Evolutionary conservation across 176 grass and related monocot genomes (phyloP).

Genomic region (Carex cristatella): DNA sequence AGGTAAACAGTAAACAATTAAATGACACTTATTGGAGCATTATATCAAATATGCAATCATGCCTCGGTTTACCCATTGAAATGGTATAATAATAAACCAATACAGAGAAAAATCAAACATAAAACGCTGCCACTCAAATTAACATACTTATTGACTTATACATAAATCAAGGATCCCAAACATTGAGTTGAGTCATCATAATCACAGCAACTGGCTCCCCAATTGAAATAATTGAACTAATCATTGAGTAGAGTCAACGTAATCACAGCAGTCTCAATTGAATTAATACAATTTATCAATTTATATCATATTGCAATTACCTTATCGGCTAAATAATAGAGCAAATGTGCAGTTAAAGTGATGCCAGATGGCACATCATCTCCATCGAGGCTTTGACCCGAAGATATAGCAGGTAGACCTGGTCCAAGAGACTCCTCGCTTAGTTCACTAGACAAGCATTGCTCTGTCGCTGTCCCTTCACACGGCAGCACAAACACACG

Average conservation of each 20-base stretch:
- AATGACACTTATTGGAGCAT: neutral
- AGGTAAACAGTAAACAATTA: slow-evolving; percentile 18
- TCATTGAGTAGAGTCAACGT: neutral
- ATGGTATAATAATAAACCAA: neutral
- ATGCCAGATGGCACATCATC: slow-evolving; percentile 74
- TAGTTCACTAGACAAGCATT: slow-evolving; percentile 51
- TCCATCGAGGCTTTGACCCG: slow-evolving; percentile 58
- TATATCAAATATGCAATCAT: neutral
- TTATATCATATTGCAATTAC: slow-evolving; percentile 26
- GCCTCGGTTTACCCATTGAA: neutral
- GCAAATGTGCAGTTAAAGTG: slow-evolving; percentile 79
- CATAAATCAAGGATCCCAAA: neutral
- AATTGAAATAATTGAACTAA: neutral
- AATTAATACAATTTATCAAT: neutral
- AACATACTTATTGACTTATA: neutral
- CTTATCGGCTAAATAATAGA: slow-evolving; percentile 91
- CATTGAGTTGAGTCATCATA: neutral
- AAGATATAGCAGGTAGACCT: slow-evolving; percentile 66
- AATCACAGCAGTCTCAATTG: neutral
- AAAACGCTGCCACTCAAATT: neutral
- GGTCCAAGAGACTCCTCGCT: slow-evolving; percentile 76
- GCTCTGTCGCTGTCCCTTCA: slow-evolving; percentile 69
- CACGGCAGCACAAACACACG: slow-evolving; percentile 76
- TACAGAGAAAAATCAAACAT: neutral
- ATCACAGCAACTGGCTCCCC: neutral